Evolutionary conservation across 169 alveolate species (phyloP), one percentile per base, ranked within the genome.

Genomic region (Cryptosporidium ubiquitum): DNA sequence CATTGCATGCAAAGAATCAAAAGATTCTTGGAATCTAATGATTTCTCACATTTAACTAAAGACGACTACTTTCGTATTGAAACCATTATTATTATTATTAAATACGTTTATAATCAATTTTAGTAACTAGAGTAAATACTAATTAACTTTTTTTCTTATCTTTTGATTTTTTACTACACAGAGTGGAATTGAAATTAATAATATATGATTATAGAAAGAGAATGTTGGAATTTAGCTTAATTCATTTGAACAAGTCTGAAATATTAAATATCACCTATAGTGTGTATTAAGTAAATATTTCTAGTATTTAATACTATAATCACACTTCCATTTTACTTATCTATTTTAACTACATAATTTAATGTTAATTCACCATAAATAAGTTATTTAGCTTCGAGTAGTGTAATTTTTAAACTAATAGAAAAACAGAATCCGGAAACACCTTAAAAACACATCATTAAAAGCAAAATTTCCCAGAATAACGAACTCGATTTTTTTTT

Each of bases 1-100:
- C 20, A 42, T 66, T 42, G 66, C 61, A 79, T 79, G 89, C 89
- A 79, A 57, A 49, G 20, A 29, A 79, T 79, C n/a, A 57, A 61
- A 49, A 79, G 89, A 51, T 79, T 37, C 26, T 40, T 79, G 37
- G 89, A 79, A n/a, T 42, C 79, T 5, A 79, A 23, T 31, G 69
- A 58, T 60, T 79, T 61, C 44, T 23, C 2, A 23, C 6, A 20
- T 9, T 20, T 64, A 37, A 44, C 29, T 16, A 35, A 79, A 2
- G 42, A 57, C 9, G 75, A 79, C 33, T 18, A 61, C 14, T 64
- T 60, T 61, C 60, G 79, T 26, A 64, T 79, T 31, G 89, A 79
- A 42, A 64, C 70, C 26, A 79, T 79, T 16, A 31, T 58, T 20
- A 79, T 79, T 14, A 79, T 61, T 47, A 79, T 79, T 29, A 79